Percentiles rank a stretch among this genome's conserved stretches.
These are phyloP conservation scores for Citrus trifoliata DNA, from an alignment of 345 rosid genomes.

Conservation along the genomic window DNA sequence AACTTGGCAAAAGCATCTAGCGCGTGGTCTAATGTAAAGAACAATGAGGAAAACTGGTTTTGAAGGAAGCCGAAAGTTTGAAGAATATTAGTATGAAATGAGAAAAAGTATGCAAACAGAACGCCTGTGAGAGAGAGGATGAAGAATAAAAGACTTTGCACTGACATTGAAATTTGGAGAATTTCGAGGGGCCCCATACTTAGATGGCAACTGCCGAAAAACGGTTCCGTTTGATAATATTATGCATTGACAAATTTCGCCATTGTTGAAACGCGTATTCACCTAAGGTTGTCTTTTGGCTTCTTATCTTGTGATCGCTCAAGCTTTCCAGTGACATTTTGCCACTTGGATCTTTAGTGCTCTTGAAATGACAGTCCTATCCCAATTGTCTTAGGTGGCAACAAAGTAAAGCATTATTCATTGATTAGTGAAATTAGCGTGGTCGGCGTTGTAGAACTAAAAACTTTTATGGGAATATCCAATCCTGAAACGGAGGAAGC, in stretches of 20 bases:
- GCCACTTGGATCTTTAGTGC: neutral
- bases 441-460: neutral
- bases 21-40: neutral
- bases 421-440: neutral
- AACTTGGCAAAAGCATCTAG: neutral
- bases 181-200: neutral
- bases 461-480: neutral
- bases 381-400: neutral
- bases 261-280: neutral
- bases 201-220: neutral
- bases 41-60: slow-evolving; percentile 6
- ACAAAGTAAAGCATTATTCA: fast-evolving
- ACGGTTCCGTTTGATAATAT: neutral
- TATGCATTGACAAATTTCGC: neutral
- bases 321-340: neutral
- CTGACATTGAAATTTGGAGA: neutral
- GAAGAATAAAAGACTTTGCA: neutral
- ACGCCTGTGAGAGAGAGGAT: neutral
- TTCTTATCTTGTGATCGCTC: neutral
- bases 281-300: neutral
- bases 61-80: slow-evolving; percentile 12
- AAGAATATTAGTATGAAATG: neutral
- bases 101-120: neutral
- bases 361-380: neutral
- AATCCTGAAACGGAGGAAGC: slow-evolving; percentile 1